Evolutionary conservation across 2,329 filamentous ascomycete genomes (phyloP), one percentile per base, ranked within the genome.

Genomic region (Hypoxylon sp.): DNA sequence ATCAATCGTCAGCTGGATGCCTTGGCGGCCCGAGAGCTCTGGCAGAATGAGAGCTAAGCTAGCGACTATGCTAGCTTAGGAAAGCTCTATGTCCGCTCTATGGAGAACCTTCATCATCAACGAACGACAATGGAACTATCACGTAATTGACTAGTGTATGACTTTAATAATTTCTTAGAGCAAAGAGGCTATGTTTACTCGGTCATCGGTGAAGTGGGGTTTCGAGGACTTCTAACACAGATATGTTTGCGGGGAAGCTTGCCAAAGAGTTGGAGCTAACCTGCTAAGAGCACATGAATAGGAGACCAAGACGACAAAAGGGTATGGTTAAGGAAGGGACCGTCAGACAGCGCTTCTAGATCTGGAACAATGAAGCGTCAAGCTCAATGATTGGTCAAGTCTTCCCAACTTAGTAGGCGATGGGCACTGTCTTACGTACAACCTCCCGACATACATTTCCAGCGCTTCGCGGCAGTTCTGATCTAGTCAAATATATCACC

Each of bases 121-220:
- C n/a, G 37, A 47, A 53, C 30, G 16, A 59, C 27, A 32, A 63
- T 50, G 37, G 43, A 29, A 65, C 21, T 29, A 56, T 47, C 12
- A 53, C 48, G 30, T 41, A 19, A 29, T 51, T 51, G 37, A 59
- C 14, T 30, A 52, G 48, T 23, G 43, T 29, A 25, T 48, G 21
- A 45, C 3, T 27, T 27, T 27, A 27, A 27, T 27, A 48, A 52
- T 37, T 57, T 21, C 41, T 50, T 32, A 39, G 50, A 23, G 14
- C 29, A 47, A 43, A 61, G 37, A 19, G 16, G 50, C 45, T 61
- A 45, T 56, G 29, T 51, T 21, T 51, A 62, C 37, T 72, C 71
- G 72, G 69, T 57, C 63, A 65, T 74, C 71, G 72, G 73, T 70
- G 67, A 73, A 71, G 68, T 74, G 72, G 73, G 52, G 61, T 62